A percentile compares a stretch with the other conserved stretches of the same genome.
phyloP scores from a whole-genome alignment of 257 asterid genomes.

The Solanum verrucosum region DNA sequence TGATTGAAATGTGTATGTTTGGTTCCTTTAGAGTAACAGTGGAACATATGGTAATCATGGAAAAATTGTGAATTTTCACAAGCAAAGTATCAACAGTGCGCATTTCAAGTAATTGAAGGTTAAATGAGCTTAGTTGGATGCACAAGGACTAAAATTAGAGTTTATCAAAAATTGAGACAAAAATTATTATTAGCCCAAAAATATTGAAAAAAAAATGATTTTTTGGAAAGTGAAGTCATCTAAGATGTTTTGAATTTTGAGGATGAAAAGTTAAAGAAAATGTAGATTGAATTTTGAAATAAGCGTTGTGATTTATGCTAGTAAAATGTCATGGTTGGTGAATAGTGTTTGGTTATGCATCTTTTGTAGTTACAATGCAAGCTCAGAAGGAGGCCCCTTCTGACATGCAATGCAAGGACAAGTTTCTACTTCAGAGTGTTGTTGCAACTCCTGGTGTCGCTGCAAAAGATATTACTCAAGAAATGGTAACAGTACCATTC shows the following conservation, averaged over 20 bases:
- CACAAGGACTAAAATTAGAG: background rate
- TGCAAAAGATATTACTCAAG: slow-evolving; percentile 49
- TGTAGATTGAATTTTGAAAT: background rate
- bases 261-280: background rate
- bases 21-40: background rate
- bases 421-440: background rate
- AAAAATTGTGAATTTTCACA: background rate
- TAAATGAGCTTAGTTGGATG: background rate
- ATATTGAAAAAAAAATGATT: background rate
- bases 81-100: background rate
- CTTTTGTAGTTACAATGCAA: slow-evolving; percentile 19
- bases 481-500: slow-evolving; percentile 42
- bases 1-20: background rate
- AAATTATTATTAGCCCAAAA: background rate
- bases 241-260: background rate
- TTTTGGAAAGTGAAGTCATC: background rate
- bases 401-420: background rate
- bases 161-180: background rate
- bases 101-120: background rate
- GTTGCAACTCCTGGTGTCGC: slow-evolving; percentile 16
- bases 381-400: background rate
- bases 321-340: background rate
- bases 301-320: background rate
- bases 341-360: slow-evolving; percentile 5
- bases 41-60: background rate